These are phyloP conservation scores for Lophiotrema nucula DNA, from an alignment of 495 filamentous ascomycete genomes.

Conservation along the genomic window DNA sequence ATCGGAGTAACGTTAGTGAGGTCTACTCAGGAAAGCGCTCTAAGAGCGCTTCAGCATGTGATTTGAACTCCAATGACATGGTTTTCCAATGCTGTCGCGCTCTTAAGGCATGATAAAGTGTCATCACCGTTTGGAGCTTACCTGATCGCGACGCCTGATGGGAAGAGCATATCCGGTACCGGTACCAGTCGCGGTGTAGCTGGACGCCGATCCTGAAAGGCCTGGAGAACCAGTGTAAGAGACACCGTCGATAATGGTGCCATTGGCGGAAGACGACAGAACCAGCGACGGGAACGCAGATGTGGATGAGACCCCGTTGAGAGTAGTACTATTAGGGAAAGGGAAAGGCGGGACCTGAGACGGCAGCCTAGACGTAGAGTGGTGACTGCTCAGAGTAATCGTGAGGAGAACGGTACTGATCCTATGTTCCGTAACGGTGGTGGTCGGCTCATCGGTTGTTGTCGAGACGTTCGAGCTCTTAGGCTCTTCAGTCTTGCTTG, in stretches of 20 bases:
- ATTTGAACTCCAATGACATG: too few species aligned
- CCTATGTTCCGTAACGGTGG: conserved; percentile 1
- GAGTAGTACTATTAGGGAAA: too few species aligned
- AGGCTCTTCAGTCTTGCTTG: background rate
- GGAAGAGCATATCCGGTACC: too few species aligned
- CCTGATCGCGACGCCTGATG: too few species aligned
- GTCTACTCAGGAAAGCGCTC: too few species aligned
- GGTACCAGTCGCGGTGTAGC: too few species aligned
- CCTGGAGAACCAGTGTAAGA: background rate
- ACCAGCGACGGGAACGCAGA: background rate
- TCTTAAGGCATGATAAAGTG: too few species aligned
- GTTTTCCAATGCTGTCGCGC: too few species aligned
- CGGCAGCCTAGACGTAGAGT: background rate
- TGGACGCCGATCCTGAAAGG: too few species aligned
- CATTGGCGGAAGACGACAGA: background rate
- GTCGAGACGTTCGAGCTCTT: background rate
- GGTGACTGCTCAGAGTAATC: background rate
- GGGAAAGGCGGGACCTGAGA: background rate
- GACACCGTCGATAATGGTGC: background rate
- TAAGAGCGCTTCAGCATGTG: too few species aligned
- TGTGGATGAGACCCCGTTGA: background rate
- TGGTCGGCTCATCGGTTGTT: background rate
- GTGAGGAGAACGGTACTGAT: background rate
- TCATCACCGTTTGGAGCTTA: too few species aligned
- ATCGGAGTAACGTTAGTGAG: too few species aligned